phyloP scores from a whole-genome alignment of 495 filamentous ascomycete genomes.

The Pseudomonodictys pantanalensis region DNA sequence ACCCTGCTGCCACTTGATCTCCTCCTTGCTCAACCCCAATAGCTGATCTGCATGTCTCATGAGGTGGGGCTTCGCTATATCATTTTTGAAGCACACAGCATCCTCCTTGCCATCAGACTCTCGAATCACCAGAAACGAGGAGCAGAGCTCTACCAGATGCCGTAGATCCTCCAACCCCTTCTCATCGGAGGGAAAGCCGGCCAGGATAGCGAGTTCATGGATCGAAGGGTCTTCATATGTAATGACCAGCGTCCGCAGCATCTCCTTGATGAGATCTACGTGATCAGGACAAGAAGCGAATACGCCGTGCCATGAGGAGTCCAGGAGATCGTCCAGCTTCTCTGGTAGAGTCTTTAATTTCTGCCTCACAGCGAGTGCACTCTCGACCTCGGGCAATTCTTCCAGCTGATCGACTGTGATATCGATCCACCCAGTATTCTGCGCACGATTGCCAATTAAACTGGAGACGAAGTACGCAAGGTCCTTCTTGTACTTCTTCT shows the following conservation, averaged over 20 bases:
- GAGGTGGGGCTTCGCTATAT: constrained; percentile 40
- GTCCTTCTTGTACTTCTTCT: constrained; percentile 4
- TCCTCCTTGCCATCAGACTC: neutral
- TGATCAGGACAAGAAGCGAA: neutral
- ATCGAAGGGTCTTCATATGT: constrained; percentile 4
- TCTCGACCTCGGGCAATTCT: neutral
- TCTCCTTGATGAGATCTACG: neutral
- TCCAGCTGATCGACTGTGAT: neutral
- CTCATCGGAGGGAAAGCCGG: neutral
- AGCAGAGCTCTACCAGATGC: constrained; percentile 37
- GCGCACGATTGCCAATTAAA: neutral
- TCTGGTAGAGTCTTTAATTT: neutral
- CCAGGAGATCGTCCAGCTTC: neutral
- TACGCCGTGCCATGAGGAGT: neutral
- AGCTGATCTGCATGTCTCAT: constrained; percentile 30
- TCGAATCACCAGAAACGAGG: constrained; percentile 33
- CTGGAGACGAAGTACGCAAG: constrained; percentile 6
- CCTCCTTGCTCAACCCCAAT: constrained; percentile 38
- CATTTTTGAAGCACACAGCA: constrained; percentile 39
- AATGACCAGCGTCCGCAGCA: neutral
- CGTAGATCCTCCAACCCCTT: constrained; percentile 33
- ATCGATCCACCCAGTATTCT: constrained; percentile 4
- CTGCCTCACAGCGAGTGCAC: neutral
- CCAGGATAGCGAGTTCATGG: neutral
- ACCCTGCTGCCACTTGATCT: constrained; percentile 45